These are phyloP conservation scores for Gelatoporia subvermispora DNA, from an alignment of 768 basidiomycete species.

Conservation along the genomic window DNA sequence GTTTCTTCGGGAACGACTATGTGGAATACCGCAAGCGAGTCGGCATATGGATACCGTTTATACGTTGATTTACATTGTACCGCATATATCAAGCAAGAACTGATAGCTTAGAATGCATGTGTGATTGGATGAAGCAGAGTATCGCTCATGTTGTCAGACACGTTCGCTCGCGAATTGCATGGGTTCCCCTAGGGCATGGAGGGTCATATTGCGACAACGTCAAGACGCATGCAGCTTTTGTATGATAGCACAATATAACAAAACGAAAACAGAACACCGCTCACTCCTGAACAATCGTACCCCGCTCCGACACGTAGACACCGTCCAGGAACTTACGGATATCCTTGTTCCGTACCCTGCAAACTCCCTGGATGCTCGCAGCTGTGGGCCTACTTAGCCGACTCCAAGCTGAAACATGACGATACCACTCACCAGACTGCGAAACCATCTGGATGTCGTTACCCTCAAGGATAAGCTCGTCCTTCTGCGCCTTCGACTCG, in stretches of 20 bases:
- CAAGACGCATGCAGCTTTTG: slow-evolving; percentile 27
- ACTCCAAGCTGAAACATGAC: neutral
- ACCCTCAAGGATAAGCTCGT: slow-evolving; percentile 90
- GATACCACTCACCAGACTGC: slow-evolving; percentile 67
- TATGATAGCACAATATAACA: slow-evolving; percentile 12
- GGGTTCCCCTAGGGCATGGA: slow-evolving; percentile 8
- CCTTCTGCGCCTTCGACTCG: slow-evolving; percentile 91
- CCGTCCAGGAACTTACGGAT: slow-evolving; percentile 98
- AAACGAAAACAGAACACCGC: slow-evolving; percentile 11
- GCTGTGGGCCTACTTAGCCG: slow-evolving; percentile 39
- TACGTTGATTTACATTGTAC: slow-evolving; percentile 41
- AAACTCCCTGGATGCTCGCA: slow-evolving; percentile 94
- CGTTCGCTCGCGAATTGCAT: too few species aligned
- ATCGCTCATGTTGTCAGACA: too few species aligned
- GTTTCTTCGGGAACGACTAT: slow-evolving; percentile 91
- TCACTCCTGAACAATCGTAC: slow-evolving; percentile 49
- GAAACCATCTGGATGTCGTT: slow-evolving; percentile 97
- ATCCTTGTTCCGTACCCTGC: slow-evolving; percentile 98
- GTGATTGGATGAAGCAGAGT: too few species aligned
- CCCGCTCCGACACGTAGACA: slow-evolving; percentile 85
- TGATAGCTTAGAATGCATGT: too few species aligned
- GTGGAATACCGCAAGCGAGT: slow-evolving; percentile 68
- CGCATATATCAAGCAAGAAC: too few species aligned
- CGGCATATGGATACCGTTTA: slow-evolving; percentile 85
- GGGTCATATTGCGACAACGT: slow-evolving; percentile 26